These are phyloP conservation scores for Sordaria brevicollis DNA, from an alignment of 495 filamentous ascomycete genomes.

Conservation along the genomic window DNA sequence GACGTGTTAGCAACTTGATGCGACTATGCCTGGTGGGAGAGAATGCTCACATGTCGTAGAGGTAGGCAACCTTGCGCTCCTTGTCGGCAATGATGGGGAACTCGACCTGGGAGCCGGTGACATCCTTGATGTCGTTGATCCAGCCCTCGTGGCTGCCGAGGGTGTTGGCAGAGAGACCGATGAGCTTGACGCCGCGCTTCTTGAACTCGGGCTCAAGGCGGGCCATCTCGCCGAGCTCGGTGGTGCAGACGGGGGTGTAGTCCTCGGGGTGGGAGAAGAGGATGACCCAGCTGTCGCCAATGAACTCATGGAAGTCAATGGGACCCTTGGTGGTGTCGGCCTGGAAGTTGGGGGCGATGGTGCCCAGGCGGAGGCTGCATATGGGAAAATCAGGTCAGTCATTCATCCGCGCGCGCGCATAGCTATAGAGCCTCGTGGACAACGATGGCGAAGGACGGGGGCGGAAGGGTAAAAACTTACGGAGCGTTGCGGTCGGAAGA, in stretches of 20 bases:
- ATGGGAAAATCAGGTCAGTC: neutral
- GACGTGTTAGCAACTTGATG: neutral
- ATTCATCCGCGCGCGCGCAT: neutral
- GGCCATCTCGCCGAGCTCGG: constrained; percentile 92
- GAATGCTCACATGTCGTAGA: constrained; percentile 82
- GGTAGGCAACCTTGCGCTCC: constrained; percentile 79
- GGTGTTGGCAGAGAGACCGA: constrained; percentile 84
- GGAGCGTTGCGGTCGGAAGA: constrained; percentile 33
- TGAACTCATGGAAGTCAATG: constrained; percentile 96
- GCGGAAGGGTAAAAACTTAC: constrained; percentile 26
- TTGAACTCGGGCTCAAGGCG: constrained; percentile 96
- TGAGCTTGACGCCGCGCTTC: constrained; percentile 88
- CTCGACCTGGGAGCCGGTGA: constrained; percentile 64
- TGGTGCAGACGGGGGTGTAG: constrained; percentile 94
- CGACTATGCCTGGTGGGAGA: neutral
- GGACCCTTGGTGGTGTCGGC: constrained; percentile 82
- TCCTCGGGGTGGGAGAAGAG: constrained; percentile 97
- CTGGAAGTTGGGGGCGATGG: constrained; percentile 84
- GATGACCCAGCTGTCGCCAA: constrained; percentile 88
- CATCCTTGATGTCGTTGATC: constrained; percentile 96
- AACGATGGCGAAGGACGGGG: neutral
- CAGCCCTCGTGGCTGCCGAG: constrained; percentile 55
- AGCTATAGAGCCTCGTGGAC: neutral
- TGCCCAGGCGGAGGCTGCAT: constrained; percentile 73
- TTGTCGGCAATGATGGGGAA: constrained; percentile 99